phyloP scores from a whole-genome alignment of 2,329 filamentous ascomycete genomes.

The Penicillium sp. region DNA sequence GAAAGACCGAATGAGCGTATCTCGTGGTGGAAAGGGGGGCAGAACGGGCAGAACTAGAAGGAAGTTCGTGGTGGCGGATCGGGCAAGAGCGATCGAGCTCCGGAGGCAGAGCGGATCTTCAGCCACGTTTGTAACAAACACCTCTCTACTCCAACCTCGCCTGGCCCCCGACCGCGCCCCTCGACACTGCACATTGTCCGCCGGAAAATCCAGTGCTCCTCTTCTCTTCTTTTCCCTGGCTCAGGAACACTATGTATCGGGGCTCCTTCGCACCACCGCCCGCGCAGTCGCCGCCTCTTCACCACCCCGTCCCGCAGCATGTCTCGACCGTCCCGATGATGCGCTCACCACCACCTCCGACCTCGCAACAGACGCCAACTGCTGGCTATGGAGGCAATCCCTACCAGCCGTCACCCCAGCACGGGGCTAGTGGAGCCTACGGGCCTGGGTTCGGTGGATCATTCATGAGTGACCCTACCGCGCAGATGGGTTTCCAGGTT shows the following conservation, averaged over 20 bases:
- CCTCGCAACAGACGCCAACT: constrained; percentile 66
- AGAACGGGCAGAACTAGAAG: constrained; percentile 14
- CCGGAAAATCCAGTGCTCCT: constrained; percentile 7
- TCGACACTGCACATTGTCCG: constrained; percentile 16
- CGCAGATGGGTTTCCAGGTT: constrained; percentile 91
- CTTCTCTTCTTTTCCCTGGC: constrained; percentile 5
- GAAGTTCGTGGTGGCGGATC: constrained; percentile 26
- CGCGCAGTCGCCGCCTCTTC: constrained; percentile 80
- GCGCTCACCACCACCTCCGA: constrained; percentile 80
- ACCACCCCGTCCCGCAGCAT: constrained; percentile 96
- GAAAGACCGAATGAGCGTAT: constrained; percentile 10
- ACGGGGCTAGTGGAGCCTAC: constrained; percentile 42
- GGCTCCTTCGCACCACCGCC: constrained; percentile 72
- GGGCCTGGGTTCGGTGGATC: constrained; percentile 70
- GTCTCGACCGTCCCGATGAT: constrained; percentile 97
- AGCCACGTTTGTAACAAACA: constrained; percentile 39
- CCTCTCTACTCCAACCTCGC: constrained; percentile 14
- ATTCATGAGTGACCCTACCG: constrained; percentile 95
- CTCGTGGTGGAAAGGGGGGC: constrained; percentile 1
- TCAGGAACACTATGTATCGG: constrained; percentile 68
- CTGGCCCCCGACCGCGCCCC: constrained; percentile 11
- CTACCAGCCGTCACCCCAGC: constrained; percentile 47
- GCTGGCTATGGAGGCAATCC: constrained; percentile 49
- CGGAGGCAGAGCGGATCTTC: constrained; percentile 28
- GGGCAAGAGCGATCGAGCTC: constrained; percentile 23